A percentile compares a stretch with the other conserved stretches of the same genome.
phyloP scores from a whole-genome alignment of 257 asterid species.

The Solanum chiquidenum region DNA sequence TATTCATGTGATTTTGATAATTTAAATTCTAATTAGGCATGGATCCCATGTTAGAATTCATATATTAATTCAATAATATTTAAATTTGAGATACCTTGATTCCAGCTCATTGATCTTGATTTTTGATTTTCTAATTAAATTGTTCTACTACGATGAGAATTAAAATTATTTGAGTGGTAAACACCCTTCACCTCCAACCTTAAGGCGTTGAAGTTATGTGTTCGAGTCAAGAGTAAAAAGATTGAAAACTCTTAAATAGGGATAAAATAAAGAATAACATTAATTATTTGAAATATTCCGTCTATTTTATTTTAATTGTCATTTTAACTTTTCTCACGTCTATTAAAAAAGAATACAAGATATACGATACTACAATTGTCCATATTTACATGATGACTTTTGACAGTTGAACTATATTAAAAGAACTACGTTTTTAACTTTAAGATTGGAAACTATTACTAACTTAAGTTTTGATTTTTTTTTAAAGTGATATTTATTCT shows the following conservation, averaged over 20 bases:
- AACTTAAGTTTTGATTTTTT: neutral
- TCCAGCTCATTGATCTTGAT: neutral
- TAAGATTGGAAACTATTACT: neutral
- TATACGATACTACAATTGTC: no score
- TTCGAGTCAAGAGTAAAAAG: neutral
- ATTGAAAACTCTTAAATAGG: neutral
- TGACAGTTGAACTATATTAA: neutral
- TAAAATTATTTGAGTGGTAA: no score
- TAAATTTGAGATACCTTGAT: neutral
- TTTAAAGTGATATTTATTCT: neutral
- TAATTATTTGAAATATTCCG: neutral
- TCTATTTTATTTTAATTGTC: no score
- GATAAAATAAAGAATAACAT: neutral
- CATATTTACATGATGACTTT: no score
- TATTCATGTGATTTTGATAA: neutral
- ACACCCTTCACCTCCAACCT: neutral
- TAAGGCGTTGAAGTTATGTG: no score
- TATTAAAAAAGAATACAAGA: no score
- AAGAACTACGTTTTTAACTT: neutral
- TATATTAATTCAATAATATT: neutral
- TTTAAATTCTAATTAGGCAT: neutral
- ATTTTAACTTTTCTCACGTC: no score
- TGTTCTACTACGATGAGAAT: neutral
- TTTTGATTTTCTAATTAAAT: neutral
- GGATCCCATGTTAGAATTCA: neutral